These are phyloP conservation scores for Conoideocrella luteorostrata DNA, from an alignment of 2,329 filamentous ascomycete genomes.

Conservation along the genomic window DNA sequence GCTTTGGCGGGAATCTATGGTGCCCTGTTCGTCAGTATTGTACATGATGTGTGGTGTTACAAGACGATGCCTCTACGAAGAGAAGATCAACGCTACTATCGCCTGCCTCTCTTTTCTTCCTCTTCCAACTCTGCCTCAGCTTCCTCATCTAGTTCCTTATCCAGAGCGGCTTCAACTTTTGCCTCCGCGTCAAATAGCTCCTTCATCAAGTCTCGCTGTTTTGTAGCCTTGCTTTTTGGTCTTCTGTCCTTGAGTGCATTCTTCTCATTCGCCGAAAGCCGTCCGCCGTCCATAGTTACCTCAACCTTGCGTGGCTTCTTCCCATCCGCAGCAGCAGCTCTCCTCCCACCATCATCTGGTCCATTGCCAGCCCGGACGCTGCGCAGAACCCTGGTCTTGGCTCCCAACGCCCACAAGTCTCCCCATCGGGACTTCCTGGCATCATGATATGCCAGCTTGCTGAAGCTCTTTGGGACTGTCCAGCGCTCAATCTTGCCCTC, in stretches of 20 bases:
- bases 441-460: conserved; percentile 79
- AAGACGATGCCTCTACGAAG: too few relatives aligned
- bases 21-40: too few relatives aligned
- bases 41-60: neutral
- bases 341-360: conserved; percentile 40
- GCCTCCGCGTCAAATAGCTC: conserved; percentile 32
- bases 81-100: too few relatives aligned
- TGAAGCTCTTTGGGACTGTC: conserved; percentile 80
- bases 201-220: conserved; percentile 31
- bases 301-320: conserved; percentile 36
- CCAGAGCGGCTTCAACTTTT: conserved; percentile 23
- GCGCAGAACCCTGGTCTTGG: conserved; percentile 70
- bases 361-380: conserved; percentile 53
- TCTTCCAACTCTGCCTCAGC: conserved; percentile 19
- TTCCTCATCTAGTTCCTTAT: conserved; percentile 25
- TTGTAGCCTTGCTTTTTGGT: conserved; percentile 34
- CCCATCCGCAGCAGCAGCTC: conserved; percentile 26
- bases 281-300: conserved; percentile 24
- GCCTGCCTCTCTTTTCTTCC: neutral
- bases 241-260: conserved; percentile 28
- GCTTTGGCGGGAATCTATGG: too few relatives aligned
- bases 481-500: conserved; percentile 82
- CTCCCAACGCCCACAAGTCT: conserved; percentile 90
- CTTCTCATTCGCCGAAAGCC: conserved; percentile 33
- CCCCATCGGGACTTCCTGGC: conserved; percentile 88